Evolutionary conservation across 352 stramenopile species (phyloP), one percentile per base, ranked within the genome.

Genomic region (Globisporangium perplexum): DNA sequence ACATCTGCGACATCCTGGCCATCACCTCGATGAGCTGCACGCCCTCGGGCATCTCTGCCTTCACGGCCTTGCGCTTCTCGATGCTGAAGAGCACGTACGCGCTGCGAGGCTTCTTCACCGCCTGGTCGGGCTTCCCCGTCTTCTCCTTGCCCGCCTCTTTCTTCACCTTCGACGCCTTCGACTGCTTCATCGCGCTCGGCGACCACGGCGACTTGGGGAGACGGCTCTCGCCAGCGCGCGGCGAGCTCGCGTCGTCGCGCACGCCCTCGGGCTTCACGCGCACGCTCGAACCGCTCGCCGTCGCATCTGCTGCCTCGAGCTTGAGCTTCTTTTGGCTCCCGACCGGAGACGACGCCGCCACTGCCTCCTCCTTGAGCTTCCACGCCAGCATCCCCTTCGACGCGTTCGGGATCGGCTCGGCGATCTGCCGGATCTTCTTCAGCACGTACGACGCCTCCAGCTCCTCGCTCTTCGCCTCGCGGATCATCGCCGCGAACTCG

Each of bases 61-160:
- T 77, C 46, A 85, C 77, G 30, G 81, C 69, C n/a, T 82, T 53
- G 43, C 74, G 73, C 50, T 66, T 83, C 43, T 74, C 69, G 39
- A 88, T 65, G 42, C 75, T 86, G 53, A 85, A 90, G 28, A 88
- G 58, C 28, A 90, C 77, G 55, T 88, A 88, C 22, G 77, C 72
- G 46, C 66, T 87, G 24, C 77, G 74, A 38, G 79, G 74, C 35
- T 77, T 77, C 20, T 69, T 67, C 49, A 80, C 62, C 24, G 57
- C 61, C 45, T 71, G n/a, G 7, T 30, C 30, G 4, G 24, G 3
- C 22, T 14, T 23, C 28, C 35, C 56, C 45, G 0, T 24, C 49
- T 39, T 33, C 44, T 30, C 53, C 63, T 47, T 75, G 63, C 45
- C 50, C 7, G 18, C 18, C 44, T 79, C 67, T 56, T 81, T 85